These are phyloP conservation scores for Hyaloscypha variabilis DNA, from an alignment of 495 filamentous ascomycete genomes.

Conservation along the genomic window DNA sequence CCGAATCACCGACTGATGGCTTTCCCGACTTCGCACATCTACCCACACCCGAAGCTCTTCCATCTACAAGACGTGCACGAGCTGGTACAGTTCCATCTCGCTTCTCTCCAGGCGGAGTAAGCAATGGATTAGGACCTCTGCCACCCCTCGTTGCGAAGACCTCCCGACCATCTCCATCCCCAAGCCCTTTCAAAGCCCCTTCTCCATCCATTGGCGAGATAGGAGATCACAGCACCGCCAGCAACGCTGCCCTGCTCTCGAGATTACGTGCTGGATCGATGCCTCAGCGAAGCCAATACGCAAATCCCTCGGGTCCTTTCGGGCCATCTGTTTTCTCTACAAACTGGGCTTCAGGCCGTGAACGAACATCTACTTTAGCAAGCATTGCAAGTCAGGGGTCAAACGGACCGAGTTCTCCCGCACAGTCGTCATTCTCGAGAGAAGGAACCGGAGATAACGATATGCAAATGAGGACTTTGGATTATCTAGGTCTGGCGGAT, in stretches of 20 bases:
- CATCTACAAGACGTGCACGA: constrained; percentile 68
- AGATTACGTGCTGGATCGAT: constrained; percentile 92
- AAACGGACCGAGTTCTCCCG: constrained; percentile 86
- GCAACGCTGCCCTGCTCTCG: constrained; percentile 75
- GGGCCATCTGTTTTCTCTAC: constrained; percentile 88
- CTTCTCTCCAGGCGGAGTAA: constrained; percentile 73
- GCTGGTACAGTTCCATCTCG: constrained; percentile 97
- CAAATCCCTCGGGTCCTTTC: constrained; percentile 66
- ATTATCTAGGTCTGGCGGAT: constrained; percentile 93
- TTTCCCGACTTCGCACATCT: constrained; percentile 85
- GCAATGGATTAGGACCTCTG: constrained; percentile 56
- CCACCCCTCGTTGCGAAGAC: constrained; percentile 76
- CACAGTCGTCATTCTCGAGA: constrained; percentile 85
- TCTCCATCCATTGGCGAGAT: constrained; percentile 73
- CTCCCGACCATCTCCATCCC: constrained; percentile 85
- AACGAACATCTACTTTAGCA: constrained; percentile 80
- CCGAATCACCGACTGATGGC: constrained; percentile 94
- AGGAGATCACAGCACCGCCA: constrained; percentile 45
- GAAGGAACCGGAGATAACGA: constrained; percentile 87
- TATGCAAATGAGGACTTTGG: constrained; percentile 84
- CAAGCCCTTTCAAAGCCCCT: constrained; percentile 84
- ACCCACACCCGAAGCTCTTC: constrained; percentile 60
- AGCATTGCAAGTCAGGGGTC: constrained; percentile 74
- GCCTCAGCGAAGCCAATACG: constrained; percentile 80
- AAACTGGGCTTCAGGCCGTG: constrained; percentile 75